These are phyloP conservation scores for Lyophyllum atratum DNA, from an alignment of 768 basidiomycete genomes.

Conservation along the genomic window DNA sequence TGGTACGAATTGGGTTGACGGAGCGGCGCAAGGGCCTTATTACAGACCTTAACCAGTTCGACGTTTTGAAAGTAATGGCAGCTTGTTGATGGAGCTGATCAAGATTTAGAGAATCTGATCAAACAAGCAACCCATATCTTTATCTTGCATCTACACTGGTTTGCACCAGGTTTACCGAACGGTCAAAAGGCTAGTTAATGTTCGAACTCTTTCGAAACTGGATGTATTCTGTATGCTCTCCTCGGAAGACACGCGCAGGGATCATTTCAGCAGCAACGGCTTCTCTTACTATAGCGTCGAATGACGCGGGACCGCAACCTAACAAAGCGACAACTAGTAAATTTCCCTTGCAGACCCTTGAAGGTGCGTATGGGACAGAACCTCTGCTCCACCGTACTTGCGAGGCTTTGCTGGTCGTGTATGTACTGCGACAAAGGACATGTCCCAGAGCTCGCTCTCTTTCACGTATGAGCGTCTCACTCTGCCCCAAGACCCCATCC, in stretches of 20 bases:
- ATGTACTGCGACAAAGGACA: no score
- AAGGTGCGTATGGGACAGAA: no score
- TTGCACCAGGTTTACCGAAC: not conserved
- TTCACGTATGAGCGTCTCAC: conserved; percentile 47
- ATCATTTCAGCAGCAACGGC: conserved; percentile 62
- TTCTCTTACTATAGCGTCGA: conserved; percentile 71
- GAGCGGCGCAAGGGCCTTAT: conserved; percentile 27
- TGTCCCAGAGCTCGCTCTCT: conserved; percentile 64
- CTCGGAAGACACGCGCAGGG: conserved; percentile 50
- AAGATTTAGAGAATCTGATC: not conserved
- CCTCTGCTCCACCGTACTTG: no score
- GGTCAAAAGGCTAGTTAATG: conserved; percentile 36
- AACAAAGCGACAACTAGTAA: conserved; percentile 13
- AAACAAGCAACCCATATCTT: no score
- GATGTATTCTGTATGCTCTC: conserved; percentile 55
- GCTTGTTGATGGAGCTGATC: conserved; percentile 4
- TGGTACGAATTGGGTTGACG: not conserved
- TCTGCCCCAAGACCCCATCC: not conserved
- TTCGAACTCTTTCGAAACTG: conserved; percentile 71
- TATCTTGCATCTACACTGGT: no score
- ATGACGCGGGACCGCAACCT: conserved; percentile 75
- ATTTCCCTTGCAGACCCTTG: no score
- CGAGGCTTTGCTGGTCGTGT: no score
- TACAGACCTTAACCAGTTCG: conserved; percentile 11
- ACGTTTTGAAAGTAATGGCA: conserved; percentile 22